Evolutionary conservation across 176 grass and related monocot genomes (phyloP), one percentile per base, ranked within the genome.

Genomic region (Poa annua): DNA sequence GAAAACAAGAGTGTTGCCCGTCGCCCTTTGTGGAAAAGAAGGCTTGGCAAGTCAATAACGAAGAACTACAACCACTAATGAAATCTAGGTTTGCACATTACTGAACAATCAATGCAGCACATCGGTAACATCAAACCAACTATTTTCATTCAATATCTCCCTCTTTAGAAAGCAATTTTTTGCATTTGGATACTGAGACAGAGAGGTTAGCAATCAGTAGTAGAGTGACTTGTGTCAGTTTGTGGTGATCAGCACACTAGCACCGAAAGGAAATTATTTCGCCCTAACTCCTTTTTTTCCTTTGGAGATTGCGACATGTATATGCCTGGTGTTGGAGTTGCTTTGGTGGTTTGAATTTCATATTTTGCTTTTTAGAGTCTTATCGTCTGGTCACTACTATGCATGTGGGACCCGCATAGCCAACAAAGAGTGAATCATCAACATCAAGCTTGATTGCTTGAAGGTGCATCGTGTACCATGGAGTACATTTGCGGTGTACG

Each of bases 281-380:
- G 11, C 61, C 17, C 61, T 11, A 41, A 77, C 20, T 50, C 1
- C 32, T 45, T 59, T 72, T 34, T 52, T 53, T 6, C 5, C 49
- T 84, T 77, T 56, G 62, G 49, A 3, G 83, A 77, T 17, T 24
- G 35, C 6, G 83, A 84, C 82, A 10, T 24, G 20, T 12, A 7
- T 22, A 7, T 22, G 52, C 53, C 42, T 42, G 45, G 71, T 62
- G 75, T 11, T 59, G 57, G 25, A 24, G 13, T 10, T 14, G 60
- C 47, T 68, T 77, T 74, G n/a, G 8, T 71, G 13, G 8, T 36
- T 11, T 69, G 11, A 29, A 29, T 3, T 4, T 12, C 41, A 5
- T 3, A 10, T 26, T 15, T 10, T 77, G 9, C 10, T 0, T 24
- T 50, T n/a, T 24, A 0, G 59, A 51, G 52, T 12, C 55, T 49